A percentile compares a stretch with the other conserved stretches of the same genome.
These are phyloP conservation scores for Geotrichum phurueaensis DNA, from an alignment of 1,139 yeast species.

Conservation along the genomic window DNA sequence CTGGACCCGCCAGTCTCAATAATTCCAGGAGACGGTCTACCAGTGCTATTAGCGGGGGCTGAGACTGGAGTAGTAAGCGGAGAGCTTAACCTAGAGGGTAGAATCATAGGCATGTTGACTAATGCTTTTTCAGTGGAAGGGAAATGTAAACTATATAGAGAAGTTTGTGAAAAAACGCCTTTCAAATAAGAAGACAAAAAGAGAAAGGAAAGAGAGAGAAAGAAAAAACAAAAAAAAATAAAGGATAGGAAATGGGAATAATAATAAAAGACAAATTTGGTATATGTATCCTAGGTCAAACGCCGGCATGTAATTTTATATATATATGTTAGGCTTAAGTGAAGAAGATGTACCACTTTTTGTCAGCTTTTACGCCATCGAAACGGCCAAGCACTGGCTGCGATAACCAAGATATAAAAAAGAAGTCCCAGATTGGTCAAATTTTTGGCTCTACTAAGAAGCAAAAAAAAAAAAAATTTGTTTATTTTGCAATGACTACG, in stretches of 20 bases:
- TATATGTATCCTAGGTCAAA: not conserved
- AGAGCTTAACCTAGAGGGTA: constrained; percentile 2
- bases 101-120: constrained; percentile 1
- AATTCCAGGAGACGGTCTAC: not conserved
- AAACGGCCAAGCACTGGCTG: not conserved
- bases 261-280: not conserved
- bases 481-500: too few relatives aligned
- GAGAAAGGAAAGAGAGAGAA: not conserved
- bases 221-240: not conserved
- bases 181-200: not conserved
- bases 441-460: too few relatives aligned
- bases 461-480: too few relatives aligned
- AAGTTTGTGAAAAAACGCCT: too few relatives aligned
- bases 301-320: not conserved
- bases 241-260: not conserved
- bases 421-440: too few relatives aligned
- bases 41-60: not conserved
- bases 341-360: too few relatives aligned
- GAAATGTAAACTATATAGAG: not conserved
- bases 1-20: not conserved
- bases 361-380: too few relatives aligned
- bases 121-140: not conserved
- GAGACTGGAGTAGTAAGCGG: constrained; percentile 1
- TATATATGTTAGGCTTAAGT: not conserved
- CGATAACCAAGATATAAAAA: too few relatives aligned